These are phyloP conservation scores for Rutstroemia sp. DNA, from an alignment of 2,329 filamentous ascomycete species.

Conservation along the genomic window DNA sequence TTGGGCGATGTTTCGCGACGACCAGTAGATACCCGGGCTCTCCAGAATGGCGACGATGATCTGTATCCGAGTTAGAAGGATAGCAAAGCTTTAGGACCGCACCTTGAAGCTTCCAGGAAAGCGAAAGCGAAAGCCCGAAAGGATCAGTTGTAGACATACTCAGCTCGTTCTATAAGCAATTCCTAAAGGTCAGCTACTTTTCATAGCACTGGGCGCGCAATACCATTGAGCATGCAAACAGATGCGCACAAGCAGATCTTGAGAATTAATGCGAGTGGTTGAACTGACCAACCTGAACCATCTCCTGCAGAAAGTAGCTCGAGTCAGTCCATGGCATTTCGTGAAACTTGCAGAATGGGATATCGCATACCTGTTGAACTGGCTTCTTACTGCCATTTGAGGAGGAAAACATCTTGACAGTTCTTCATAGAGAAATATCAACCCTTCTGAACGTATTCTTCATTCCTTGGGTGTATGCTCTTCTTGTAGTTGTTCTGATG, in stretches of 20 bases:
- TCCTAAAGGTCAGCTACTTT: not conserved
- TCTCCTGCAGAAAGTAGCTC: constrained; percentile 59
- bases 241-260: not conserved
- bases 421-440: constrained; percentile 6
- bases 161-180: constrained; percentile 2
- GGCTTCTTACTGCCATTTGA: constrained; percentile 61
- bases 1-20: constrained; percentile 46
- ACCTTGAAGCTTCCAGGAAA: constrained; percentile 4
- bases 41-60: constrained; percentile 86
- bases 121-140: not conserved
- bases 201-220: not conserved
- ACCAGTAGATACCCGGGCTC: constrained; percentile 48
- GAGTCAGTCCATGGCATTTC: constrained; percentile 6
- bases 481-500: not conserved
- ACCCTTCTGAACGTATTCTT: not conserved
- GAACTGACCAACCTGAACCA: constrained; percentile 97
- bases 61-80: constrained; percentile 39
- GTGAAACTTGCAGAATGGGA: not conserved
- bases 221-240: not conserved
- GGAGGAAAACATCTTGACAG: constrained; percentile 51
- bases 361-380: constrained; percentile 56
- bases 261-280: constrained; percentile 19
- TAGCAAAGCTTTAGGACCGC: not conserved
- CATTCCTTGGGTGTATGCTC: not conserved
- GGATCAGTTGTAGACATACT: constrained; percentile 6